Base-by-base conservation (phyloP, 2,329 filamentous ascomycete genomes). In the Ramularia endophylla region DNA sequence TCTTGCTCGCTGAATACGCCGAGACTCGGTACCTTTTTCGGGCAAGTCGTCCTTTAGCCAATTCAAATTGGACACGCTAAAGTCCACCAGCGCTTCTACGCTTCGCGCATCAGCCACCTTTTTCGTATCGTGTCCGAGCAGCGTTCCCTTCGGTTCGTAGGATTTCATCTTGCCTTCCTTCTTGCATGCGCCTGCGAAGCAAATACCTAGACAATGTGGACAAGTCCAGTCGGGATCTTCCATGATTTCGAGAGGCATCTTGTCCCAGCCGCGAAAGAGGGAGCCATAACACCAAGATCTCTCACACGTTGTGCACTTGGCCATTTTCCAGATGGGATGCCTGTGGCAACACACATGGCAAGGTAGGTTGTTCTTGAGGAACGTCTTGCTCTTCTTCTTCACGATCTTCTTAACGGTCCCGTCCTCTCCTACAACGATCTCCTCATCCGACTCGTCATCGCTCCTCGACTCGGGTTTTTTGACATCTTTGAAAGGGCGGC, bases 211-310 rank as follows among this genome's bases (percentile, higher is more conserved):
- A 60, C 92, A 98, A 57, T 83, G 87, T 0, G 92, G 92, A 51
- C 92, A 98, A 56, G 83, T 77, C 90, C 92, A 98, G 35, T 81
- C 72, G 50, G 81, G 77, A 49, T 86, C 75, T 58, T 94, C 81
- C 75, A 95, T 83, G 1, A 89, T 78, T 15, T 79, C 72, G 54
- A 90, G 80, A 0, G 92, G 92, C 76, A 87, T 84, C 60, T 88
- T 78, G 61, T 97, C 90, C 57, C 95, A 95, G 1, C 87, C 89
- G 41, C 92, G 76, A 65, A 88, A 97, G 2, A 98, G 72, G 12
- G 84, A 84, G n/a, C 90, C 90, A 58, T 94, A 98, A 62, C 92
- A 97, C 60, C 94, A 98, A 0, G 78, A 79, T 41, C 85, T 73
- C 9, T 75, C 72, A 57, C 92, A 97, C 7, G 74, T 77, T 0